Evolutionary conservation across 225 moss, liverwort and hornwort genomes (phyloP), one percentile per base, ranked within the genome.

Genomic region (Marchantia paleacea): DNA sequence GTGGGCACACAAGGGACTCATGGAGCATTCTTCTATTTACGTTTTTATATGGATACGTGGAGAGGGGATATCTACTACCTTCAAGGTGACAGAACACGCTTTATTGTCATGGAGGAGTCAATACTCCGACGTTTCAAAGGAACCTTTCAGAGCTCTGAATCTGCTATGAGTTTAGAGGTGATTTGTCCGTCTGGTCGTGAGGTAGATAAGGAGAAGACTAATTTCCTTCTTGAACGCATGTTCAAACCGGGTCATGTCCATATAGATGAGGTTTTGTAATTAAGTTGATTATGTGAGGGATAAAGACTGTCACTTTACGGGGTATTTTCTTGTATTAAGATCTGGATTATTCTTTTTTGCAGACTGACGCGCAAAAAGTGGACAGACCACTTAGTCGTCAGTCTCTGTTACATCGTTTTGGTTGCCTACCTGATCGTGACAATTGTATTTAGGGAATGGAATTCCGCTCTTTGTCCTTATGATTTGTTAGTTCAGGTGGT

Each of bases 261-360:
- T 24, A 75, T 68, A 39, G 55, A 76, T 77, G 54, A 24, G 66
- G 67, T 29, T 25, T 64, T 64, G 55, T 48, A 60, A 80, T 52
- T 71, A 55, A 52, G 47, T 64, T 54, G 61, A 77, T 55, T 67
- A 24, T 55, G 6, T 64, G 29, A 64, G 75, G 64, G 64, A 29
- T 22, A 12, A n/a, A 24, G 61, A 67, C 31, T 16, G 10, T 68
- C 71, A n/a, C 39, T 28, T n/a, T 75, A 19, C 29, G 11, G 57
- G 10, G 62, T 6, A 25, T 76, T 47, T n/a, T 61, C n/a, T 49
- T 61, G 30, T 53, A 26, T 31, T 18, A 79, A 61, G 48, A 7
- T 51, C 19, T 69, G 20, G 12, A 65, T 53, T 0, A 7, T 63
- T 48, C 49, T 10, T 30, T 2, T 7, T 60, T 61, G 28, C 67